Evolutionary conservation across 768 basidiomycete genomes (phyloP), one percentile per base, ranked within the genome.

Genomic region (Strobilomyces dryophilus): DNA sequence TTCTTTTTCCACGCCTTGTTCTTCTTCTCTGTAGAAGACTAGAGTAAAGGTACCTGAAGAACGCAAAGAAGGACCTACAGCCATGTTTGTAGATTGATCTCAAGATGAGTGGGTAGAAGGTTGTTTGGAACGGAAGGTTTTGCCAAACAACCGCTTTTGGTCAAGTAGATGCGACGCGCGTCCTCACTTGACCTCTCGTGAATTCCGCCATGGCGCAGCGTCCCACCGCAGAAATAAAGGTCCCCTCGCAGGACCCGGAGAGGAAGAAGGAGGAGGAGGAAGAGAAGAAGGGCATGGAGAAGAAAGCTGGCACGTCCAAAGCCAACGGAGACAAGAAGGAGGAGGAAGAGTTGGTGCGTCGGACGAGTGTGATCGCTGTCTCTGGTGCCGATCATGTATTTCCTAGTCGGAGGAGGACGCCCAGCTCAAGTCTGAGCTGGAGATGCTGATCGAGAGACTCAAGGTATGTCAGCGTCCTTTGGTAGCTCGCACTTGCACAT

Each of bases 381-480:
- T 27, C 31, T 4, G 35, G 42, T 43, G 51, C 52, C 60, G 42
- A 69, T 4, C 31, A 10, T 24, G 8, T 39, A 9, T 45, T 52
- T 8, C 8, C 3, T 52, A 95, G 94, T 93, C 90, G 26, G 97
- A 99, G 66, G 97, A 98, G 73, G 97, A 99, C 71, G 76, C 84
- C 31, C 90, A 94, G 65, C 82, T 99, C 54, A 91, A 90, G 73
- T 86, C 83, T 53, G 95, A 99, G 72, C 79, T 99, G 20, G 97
- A 98, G 69, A 93, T 99, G 94, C 81, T 98, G 24, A 84, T 95
- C 27, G 94, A 98, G 67, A 83, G 97, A 41, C 68, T 99, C 50
- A 91, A 90, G 78, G 95, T 94, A 62, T 51, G 79, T 36, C 17
- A 14, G 42, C 55, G 20, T n/a, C 14, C 15, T 24, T 42, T 31